A percentile compares a stretch with the other conserved stretches of the same genome.
Evolutionary conservation across 2,329 filamentous ascomycete genomes (phyloP).

Genomic region (Aureobasidium uvarum): DNA sequence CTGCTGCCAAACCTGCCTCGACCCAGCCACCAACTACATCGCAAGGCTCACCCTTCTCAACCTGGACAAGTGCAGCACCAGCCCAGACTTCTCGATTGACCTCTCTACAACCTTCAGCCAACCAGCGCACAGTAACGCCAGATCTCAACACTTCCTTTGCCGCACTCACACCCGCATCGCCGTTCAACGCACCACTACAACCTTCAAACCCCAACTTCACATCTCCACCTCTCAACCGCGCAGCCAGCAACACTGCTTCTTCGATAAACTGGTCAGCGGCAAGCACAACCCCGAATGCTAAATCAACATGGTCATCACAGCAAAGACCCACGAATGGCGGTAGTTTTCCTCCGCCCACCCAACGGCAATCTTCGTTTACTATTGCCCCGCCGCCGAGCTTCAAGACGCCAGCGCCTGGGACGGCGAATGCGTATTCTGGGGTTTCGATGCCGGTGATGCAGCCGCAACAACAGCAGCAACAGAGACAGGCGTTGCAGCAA

Average conservation of each 20-base stretch:
- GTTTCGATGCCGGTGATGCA: constrained; percentile 23
- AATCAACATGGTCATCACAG: constrained; percentile 28
- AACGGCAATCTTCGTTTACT: constrained; percentile 53
- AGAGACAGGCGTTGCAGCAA: constrained; percentile 12
- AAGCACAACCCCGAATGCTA: constrained; percentile 24
- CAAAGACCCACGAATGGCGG: constrained; percentile 6
- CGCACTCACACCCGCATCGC: constrained; percentile 39
- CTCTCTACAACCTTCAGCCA: constrained; percentile 28
- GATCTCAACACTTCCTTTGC: constrained; percentile 38
- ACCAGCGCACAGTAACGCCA: constrained; percentile 37
- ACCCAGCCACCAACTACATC: constrained; percentile 33
- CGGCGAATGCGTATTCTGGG: constrained; percentile 39
- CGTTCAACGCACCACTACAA: constrained; percentile 34
- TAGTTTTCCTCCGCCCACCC: constrained; percentile 26
- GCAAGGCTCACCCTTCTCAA: constrained; percentile 45
- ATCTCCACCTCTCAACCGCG: constrained; percentile 30
- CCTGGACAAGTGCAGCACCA: constrained; percentile 40
- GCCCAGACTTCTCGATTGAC: constrained; percentile 9
- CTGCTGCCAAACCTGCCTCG: constrained; percentile 38
- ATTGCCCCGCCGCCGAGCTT: constrained; percentile 55
- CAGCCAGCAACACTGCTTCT: constrained; percentile 34
- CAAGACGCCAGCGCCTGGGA: constrained; percentile 41
- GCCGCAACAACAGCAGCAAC: constrained; percentile 25
- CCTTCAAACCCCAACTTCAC: constrained; percentile 28
- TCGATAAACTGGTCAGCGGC: constrained; percentile 55